Percentiles rank a stretch among this genome's conserved stretches.
Evolutionary conservation across 1,284 basidiomycete genomes (phyloP).

Genomic region (Fomes fomentarius): DNA sequence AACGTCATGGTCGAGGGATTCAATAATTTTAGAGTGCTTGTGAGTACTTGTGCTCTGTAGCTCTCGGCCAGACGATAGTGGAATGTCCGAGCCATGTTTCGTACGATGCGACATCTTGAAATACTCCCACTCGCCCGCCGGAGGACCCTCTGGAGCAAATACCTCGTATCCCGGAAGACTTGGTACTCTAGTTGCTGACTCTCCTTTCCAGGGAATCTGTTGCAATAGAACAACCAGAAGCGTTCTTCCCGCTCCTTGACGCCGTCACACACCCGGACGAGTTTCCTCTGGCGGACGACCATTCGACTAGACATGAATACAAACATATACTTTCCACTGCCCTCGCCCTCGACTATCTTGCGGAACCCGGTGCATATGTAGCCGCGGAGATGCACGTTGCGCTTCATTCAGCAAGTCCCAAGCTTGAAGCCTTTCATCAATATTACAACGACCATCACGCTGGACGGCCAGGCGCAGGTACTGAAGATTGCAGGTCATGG

Average conservation of each 20-base stretch:
- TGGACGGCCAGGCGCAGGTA: constrained; percentile 9
- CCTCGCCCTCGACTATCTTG: constrained; percentile 47
- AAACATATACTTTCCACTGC: constrained; percentile 57
- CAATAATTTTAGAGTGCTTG: constrained; percentile 82
- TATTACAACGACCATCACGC: constrained; percentile 53
- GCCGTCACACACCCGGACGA: constrained; percentile 58
- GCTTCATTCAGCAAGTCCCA: constrained; percentile 70
- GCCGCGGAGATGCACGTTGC: constrained; percentile 66
- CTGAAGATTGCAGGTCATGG: constrained; percentile 73
- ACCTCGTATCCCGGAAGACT: no score
- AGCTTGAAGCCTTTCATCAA: constrained; percentile 74
- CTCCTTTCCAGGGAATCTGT: constrained; percentile 57
- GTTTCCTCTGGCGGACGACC: constrained; percentile 40
- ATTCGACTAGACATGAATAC: constrained; percentile 52
- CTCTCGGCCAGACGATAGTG: neutral
- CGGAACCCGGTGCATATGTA: constrained; percentile 50
- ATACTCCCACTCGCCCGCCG: neutral
- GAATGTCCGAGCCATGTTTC: neutral
- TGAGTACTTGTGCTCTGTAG: constrained; percentile 46
- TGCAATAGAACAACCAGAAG: constrained; percentile 62
- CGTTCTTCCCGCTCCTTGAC: constrained; percentile 74
- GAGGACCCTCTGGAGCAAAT: neutral
- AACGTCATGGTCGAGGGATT: constrained; percentile 81
- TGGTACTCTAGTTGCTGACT: neutral
- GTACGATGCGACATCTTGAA: neutral